Conservation (phyloP, 495 filamentous ascomycete species). For the Penicillium atrosanguineum region DNA sequence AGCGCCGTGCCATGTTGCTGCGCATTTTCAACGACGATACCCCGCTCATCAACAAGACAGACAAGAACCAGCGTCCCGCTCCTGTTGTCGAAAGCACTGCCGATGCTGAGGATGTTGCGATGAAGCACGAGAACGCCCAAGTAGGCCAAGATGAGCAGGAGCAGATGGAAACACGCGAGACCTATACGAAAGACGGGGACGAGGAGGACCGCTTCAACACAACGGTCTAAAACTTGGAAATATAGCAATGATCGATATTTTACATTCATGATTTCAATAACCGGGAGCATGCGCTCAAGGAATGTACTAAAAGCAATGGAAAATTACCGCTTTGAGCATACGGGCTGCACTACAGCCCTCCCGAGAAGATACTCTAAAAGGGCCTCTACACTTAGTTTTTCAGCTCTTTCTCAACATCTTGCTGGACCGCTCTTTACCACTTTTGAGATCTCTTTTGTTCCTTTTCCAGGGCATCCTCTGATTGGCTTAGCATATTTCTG, state of each 20-base stretch:
- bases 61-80: conserved; percentile 23
- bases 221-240: conserved; percentile 30
- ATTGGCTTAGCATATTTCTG: too few relatives aligned
- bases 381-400: too few relatives aligned
- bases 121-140: conserved; percentile 36
- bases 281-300: neutral
- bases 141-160: conserved; percentile 43
- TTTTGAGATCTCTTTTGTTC: too few relatives aligned
- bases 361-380: too few relatives aligned
- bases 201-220: conserved; percentile 47
- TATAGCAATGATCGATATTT: neutral
- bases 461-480: too few relatives aligned
- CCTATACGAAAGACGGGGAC: conserved; percentile 37
- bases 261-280: conserved; percentile 2
- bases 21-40: conserved; percentile 84
- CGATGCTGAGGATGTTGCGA: conserved; percentile 36
- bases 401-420: too few relatives aligned
- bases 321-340: conserved; percentile 4
- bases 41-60: conserved; percentile 56
- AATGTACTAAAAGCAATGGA: conserved; percentile 20
- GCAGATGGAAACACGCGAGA: conserved; percentile 35
- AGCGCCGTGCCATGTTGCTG: conserved; percentile 86
- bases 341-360: neutral
- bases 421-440: too few relatives aligned
- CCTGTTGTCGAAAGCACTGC: conserved; percentile 19